These are phyloP conservation scores for Tilletia walkeri DNA, from an alignment of 1,284 basidiomycete genomes.

Conservation along the genomic window DNA sequence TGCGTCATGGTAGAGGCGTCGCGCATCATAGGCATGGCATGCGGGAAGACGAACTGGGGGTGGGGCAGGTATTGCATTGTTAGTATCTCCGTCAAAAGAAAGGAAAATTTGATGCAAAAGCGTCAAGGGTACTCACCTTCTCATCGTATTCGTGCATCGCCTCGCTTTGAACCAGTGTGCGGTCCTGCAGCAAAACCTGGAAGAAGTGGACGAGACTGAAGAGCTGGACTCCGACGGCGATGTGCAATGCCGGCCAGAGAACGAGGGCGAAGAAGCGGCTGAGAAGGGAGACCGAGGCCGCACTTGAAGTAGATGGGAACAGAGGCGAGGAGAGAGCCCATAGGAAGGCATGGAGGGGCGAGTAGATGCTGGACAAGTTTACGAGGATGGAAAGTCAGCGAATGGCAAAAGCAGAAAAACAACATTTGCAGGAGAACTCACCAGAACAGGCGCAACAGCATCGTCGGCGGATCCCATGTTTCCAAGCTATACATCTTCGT, in stretches of 20 bases:
- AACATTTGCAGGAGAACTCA: background rate
- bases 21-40: slow-evolving; percentile 16
- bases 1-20: slow-evolving; percentile 16
- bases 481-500: slow-evolving; percentile 9
- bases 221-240: background rate
- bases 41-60: slow-evolving; percentile 17
- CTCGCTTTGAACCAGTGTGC: slow-evolving; percentile 1
- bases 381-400: no score
- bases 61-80: no score
- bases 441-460: slow-evolving; percentile 12
- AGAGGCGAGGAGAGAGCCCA: slow-evolving; percentile 9
- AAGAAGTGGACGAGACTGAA: background rate
- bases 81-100: no score
- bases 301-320: background rate
- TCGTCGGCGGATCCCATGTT: slow-evolving; percentile 5
- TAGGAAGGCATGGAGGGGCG: slow-evolving; percentile 9
- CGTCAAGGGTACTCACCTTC: background rate
- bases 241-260: slow-evolving; percentile 7
- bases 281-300: slow-evolving; percentile 5
- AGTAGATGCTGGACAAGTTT: background rate
- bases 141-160: slow-evolving; percentile 14
- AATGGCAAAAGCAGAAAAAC: no score
- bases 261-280: slow-evolving; percentile 13
- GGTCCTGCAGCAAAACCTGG: slow-evolving; percentile 8
- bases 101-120: no score